These are phyloP conservation scores for Apiotrichum akiyoshidainum DNA, from an alignment of 1,284 basidiomycete genomes.

Conservation along the genomic window DNA sequence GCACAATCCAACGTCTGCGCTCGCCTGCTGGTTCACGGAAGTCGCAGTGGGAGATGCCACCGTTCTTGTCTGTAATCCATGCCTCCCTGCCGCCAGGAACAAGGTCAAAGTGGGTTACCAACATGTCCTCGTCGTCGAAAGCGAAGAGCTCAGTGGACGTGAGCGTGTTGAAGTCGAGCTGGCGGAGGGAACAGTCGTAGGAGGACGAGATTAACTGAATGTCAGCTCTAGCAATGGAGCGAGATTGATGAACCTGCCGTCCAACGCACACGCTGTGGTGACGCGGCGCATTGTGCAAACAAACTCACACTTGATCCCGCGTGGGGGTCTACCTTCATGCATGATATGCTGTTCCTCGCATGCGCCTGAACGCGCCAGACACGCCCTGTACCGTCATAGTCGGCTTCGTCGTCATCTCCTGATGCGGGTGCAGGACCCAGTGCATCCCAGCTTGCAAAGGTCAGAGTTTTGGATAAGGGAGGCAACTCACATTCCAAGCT, in stretches of 20 bases:
- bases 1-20: constrained; percentile 42
- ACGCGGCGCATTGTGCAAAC: too few species aligned
- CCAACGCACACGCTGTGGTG: too few species aligned
- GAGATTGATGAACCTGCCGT: neutral
- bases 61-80: constrained; percentile 51
- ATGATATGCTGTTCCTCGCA: constrained; percentile 44
- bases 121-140: constrained; percentile 47
- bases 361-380: constrained; percentile 52
- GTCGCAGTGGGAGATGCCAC: constrained; percentile 53
- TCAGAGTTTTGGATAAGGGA: neutral
- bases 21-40: constrained; percentile 38
- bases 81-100: constrained; percentile 48
- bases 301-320: constrained; percentile 43
- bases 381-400: constrained; percentile 31
- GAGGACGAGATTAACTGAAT: constrained; percentile 50
- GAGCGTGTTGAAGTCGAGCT: constrained; percentile 48
- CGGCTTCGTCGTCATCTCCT: constrained; percentile 26
- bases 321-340: constrained; percentile 50
- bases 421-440: constrained; percentile 27
- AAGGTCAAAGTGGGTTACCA: constrained; percentile 54
- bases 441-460: constrained; percentile 43
- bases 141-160: constrained; percentile 50
- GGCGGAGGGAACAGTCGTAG: constrained; percentile 54
- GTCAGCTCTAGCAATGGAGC: neutral
- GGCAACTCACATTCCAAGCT: constrained; percentile 49